phyloP scores from a whole-genome alignment of 2,329 filamentous ascomycete species.

The Colletotrichum liriopes region DNA sequence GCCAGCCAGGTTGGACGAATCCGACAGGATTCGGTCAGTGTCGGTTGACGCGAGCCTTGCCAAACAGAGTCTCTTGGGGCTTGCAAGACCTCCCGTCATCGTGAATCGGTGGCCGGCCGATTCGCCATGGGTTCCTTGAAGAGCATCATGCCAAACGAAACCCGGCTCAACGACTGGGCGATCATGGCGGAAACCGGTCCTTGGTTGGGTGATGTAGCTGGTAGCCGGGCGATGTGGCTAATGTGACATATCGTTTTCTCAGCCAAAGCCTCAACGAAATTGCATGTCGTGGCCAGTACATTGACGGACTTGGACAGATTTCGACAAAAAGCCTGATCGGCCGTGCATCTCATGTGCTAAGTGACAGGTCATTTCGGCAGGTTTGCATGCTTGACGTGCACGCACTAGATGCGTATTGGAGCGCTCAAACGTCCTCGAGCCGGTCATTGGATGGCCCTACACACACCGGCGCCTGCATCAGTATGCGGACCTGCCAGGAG shows the following conservation, averaged over 20 bases:
- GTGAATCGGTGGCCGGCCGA: neutral
- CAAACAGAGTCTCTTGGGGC: neutral
- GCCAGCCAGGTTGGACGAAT: neutral
- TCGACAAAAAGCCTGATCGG: constrained; percentile 29
- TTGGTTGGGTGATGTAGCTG: constrained; percentile 12
- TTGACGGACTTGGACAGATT: constrained; percentile 4
- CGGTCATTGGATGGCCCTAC: constrained; percentile 8
- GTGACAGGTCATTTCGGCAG: constrained; percentile 36
- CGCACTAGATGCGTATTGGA: constrained; percentile 4
- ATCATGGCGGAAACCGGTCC: neutral
- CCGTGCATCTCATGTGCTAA: constrained; percentile 28
- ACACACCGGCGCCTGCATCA: constrained; percentile 11
- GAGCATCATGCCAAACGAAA: neutral
- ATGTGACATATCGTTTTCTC: constrained; percentile 34
- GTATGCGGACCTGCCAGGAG: constrained; percentile 3
- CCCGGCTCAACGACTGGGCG: constrained; percentile 3
- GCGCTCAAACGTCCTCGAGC: neutral
- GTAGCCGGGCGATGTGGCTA: constrained; percentile 18
- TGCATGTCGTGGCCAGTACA: constrained; percentile 6
- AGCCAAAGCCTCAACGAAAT: constrained; percentile 10
- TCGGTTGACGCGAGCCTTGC: neutral
- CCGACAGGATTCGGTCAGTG: neutral
- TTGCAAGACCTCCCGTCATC: neutral
- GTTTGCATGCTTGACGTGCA: constrained; percentile 17
- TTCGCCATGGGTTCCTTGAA: constrained; percentile 5